Percentiles rank a stretch among this genome's conserved stretches.
Evolutionary conservation across 805 yeast species (phyloP).

Genomic region (Candida wancherniae): DNA sequence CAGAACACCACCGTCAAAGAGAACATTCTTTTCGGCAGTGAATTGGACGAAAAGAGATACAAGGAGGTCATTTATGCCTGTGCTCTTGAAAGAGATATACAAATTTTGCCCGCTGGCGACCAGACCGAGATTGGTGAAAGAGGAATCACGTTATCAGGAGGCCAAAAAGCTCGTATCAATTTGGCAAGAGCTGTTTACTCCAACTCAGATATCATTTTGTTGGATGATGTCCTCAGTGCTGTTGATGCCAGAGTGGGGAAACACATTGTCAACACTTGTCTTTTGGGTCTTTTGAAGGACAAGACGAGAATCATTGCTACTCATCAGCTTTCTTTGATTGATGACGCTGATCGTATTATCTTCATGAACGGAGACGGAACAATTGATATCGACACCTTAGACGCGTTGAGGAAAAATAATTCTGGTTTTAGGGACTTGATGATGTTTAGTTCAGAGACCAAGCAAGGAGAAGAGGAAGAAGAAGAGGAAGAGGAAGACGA

Average conservation of each 20-base stretch:
- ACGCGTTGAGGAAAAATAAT: slow-evolving; percentile 43
- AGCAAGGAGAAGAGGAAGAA: slow-evolving; percentile 19
- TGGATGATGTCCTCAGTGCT: slow-evolving; percentile 80
- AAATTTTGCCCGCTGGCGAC: slow-evolving; percentile 69
- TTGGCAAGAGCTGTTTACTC: slow-evolving; percentile 78
- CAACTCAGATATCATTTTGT: slow-evolving; percentile 56
- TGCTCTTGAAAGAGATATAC: slow-evolving; percentile 61
- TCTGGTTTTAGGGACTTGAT: slow-evolving; percentile 34
- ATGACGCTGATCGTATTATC: slow-evolving; percentile 63
- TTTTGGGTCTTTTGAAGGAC: slow-evolving; percentile 49
- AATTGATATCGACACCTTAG: slow-evolving; percentile 56
- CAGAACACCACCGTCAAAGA: slow-evolving; percentile 76
- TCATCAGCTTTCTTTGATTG: slow-evolving; percentile 71
- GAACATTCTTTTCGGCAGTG: slow-evolving; percentile 65
- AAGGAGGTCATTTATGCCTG: slow-evolving; percentile 56
- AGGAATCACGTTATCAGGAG: slow-evolving; percentile 84
- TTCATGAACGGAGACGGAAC: slow-evolving; percentile 64
- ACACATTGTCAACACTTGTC: slow-evolving; percentile 67
- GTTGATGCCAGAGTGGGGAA: slow-evolving; percentile 86
- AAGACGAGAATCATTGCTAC: slow-evolving; percentile 78
- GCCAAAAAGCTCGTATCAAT: slow-evolving; percentile 79
- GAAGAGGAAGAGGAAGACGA: slow-evolving; percentile 11
- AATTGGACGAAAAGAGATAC: slow-evolving; percentile 49
- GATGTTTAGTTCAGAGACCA: slow-evolving; percentile 29
- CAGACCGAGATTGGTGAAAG: slow-evolving; percentile 78